Percentiles rank a stretch among this genome's conserved stretches.
Conservation (phyloP, 2,329 filamentous ascomycete genomes). For the Talaromyces sp. region DNA sequence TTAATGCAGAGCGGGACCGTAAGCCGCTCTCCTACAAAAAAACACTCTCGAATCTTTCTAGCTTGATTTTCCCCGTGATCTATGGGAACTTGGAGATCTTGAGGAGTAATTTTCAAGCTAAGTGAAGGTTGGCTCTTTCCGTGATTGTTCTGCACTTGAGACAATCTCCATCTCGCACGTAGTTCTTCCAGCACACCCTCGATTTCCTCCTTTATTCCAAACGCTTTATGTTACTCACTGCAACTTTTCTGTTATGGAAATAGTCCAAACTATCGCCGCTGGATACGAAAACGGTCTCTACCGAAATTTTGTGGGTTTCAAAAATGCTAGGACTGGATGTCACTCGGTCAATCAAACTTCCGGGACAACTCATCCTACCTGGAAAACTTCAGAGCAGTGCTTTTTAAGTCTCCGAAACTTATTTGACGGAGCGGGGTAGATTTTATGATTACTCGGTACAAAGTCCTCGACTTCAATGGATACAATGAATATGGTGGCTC, state of each 20-base stretch:
- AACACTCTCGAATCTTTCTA: constrained; percentile 14
- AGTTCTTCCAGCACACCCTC: constrained; percentile 17
- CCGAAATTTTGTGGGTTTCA: constrained; percentile 14
- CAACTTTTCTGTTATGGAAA: constrained; percentile 16
- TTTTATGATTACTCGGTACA: not conserved
- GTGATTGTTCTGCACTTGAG: constrained; percentile 17
- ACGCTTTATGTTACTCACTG: constrained; percentile 17
- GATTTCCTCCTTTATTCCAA: constrained; percentile 15
- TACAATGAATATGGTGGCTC: not conserved
- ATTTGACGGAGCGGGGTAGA: constrained; percentile 14
- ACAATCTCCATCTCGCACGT: constrained; percentile 14
- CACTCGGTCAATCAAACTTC: constrained; percentile 13
- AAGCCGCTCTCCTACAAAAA: constrained; percentile 17
- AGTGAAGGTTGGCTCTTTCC: constrained; percentile 16
- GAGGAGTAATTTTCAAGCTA: constrained; percentile 4
- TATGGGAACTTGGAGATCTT: not conserved
- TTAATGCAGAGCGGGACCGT: constrained; percentile 13
- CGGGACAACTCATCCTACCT: constrained; percentile 13
- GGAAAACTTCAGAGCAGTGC: constrained; percentile 15
- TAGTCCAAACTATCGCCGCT: constrained; percentile 15
- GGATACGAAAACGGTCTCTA: constrained; percentile 16
- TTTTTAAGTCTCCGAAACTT: constrained; percentile 11
- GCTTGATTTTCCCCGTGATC: constrained; percentile 10
- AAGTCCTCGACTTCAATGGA: not conserved
- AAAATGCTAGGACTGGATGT: constrained; percentile 16